These are phyloP conservation scores for Blastocrithidia nonstop DNA, from an alignment of 208 protist species.

Conservation along the genomic window DNA sequence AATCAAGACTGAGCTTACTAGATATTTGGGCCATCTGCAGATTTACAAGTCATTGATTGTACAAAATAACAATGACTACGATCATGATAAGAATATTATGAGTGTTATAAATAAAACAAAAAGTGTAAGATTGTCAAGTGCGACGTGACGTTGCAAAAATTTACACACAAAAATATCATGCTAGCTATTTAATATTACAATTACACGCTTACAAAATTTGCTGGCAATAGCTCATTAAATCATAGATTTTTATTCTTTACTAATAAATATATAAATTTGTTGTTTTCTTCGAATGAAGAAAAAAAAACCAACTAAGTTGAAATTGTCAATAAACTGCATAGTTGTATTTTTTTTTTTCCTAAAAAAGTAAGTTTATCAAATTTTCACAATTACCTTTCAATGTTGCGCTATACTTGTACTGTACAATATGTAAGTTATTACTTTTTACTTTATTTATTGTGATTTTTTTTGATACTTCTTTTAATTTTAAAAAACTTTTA, in stretches of 20 bases:
- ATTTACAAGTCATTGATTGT: too few relatives aligned
- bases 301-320: neutral
- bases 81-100: too few relatives aligned
- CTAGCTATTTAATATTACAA: too few relatives aligned
- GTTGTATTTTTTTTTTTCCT: neutral
- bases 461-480: constrained; percentile 1
- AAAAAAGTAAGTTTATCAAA: neutral
- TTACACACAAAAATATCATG: too few relatives aligned
- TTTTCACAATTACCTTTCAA: neutral
- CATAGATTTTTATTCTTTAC: neutral
- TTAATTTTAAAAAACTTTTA: neutral
- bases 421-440: constrained; percentile 1
- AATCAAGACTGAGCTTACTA: too few relatives aligned
- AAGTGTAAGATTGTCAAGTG: too few relatives aligned
- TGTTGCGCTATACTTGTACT: neutral
- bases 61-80: too few relatives aligned
- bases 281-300: neutral
- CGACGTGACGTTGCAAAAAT: too few relatives aligned
- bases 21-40: too few relatives aligned
- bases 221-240: too few relatives aligned
- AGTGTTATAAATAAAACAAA: too few relatives aligned
- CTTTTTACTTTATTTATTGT: constrained; percentile 1
- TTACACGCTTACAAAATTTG: too few relatives aligned
- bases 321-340: neutral
- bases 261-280: neutral